These are phyloP conservation scores for Hericium erinaceus DNA, from an alignment of 768 basidiomycete genomes.

Conservation along the genomic window DNA sequence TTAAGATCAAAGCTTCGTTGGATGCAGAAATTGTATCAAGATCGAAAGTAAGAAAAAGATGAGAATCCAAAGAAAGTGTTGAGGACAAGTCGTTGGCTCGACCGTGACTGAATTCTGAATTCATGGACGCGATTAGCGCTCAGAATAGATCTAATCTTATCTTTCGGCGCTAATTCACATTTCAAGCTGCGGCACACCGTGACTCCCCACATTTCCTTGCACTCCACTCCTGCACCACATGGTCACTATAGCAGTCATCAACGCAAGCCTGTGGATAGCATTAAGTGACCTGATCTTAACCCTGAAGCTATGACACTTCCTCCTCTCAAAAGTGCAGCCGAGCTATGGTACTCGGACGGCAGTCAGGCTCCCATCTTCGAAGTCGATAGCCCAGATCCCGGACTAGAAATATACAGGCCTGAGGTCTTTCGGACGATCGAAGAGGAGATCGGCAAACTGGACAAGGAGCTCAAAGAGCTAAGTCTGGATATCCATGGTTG, in stretches of 20 bases:
- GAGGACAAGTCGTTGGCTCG: too few relatives aligned
- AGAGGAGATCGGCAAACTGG: slow-evolving; percentile 40
- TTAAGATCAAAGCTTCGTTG: neutral
- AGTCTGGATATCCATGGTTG: slow-evolving; percentile 69
- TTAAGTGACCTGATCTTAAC: too few relatives aligned
- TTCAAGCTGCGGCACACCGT: neutral
- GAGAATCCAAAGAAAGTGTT: too few relatives aligned
- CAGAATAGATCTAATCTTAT: neutral
- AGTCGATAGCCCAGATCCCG: slow-evolving; percentile 6
- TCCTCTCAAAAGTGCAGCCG: neutral
- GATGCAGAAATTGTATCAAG: neutral
- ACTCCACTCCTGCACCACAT: neutral
- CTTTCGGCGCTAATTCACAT: neutral
- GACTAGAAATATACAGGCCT: slow-evolving; percentile 7
- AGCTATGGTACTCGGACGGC: slow-evolving; percentile 9
- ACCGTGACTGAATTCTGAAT: too few relatives aligned
- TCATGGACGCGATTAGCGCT: too few relatives aligned
- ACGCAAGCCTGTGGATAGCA: neutral
- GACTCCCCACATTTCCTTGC: neutral
- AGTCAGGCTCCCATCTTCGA: slow-evolving; percentile 3
- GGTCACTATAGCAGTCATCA: neutral
- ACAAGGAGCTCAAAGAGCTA: slow-evolving; percentile 44
- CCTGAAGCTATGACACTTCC: neutral
- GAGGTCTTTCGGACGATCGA: slow-evolving; percentile 24
- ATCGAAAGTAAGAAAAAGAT: too few relatives aligned